phyloP scores from a whole-genome alignment of 2,329 filamentous ascomycete species.

The Stagonosporopsis cucurbitacearum region DNA sequence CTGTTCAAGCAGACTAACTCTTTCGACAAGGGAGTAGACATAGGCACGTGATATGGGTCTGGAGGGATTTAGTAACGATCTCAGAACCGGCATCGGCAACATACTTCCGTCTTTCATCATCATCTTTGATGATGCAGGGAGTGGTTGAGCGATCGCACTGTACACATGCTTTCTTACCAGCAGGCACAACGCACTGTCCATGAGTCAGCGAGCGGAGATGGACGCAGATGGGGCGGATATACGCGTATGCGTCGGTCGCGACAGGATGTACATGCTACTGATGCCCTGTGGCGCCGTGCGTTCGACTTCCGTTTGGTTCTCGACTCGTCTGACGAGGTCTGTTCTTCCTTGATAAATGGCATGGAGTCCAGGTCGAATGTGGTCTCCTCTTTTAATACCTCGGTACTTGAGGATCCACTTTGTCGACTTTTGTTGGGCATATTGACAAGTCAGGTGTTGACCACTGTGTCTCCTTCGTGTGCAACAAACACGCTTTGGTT shows the following conservation, averaged over 20 bases:
- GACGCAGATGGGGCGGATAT: constrained; percentile 19
- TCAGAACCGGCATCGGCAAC: constrained; percentile 19
- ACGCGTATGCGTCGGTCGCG: constrained; percentile 54
- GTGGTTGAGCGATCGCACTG: constrained; percentile 61
- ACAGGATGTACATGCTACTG: constrained; percentile 63
- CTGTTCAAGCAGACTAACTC: constrained; percentile 60
- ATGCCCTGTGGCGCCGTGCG: constrained; percentile 54
- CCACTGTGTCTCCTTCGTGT: neutral
- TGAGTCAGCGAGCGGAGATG: constrained; percentile 30
- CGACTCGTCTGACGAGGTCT: constrained; percentile 15
- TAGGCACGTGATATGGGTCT: constrained; percentile 66
- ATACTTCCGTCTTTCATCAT: constrained; percentile 63
- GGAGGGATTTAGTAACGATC: constrained; percentile 11
- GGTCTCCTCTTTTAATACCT: neutral
- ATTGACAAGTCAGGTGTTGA: neutral
- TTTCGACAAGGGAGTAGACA: constrained; percentile 63
- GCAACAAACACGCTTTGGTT: neutral
- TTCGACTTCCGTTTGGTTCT: constrained; percentile 29
- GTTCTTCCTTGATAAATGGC: constrained; percentile 7
- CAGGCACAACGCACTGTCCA: constrained; percentile 60
- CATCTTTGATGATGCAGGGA: constrained; percentile 63
- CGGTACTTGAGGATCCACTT: neutral
- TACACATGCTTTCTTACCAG: constrained; percentile 59
- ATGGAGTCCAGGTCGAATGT: neutral
- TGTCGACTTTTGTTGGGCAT: neutral